phyloP scores from a whole-genome alignment of 352 stramenopile genomes.

The Globisporangium radiosum region DNA sequence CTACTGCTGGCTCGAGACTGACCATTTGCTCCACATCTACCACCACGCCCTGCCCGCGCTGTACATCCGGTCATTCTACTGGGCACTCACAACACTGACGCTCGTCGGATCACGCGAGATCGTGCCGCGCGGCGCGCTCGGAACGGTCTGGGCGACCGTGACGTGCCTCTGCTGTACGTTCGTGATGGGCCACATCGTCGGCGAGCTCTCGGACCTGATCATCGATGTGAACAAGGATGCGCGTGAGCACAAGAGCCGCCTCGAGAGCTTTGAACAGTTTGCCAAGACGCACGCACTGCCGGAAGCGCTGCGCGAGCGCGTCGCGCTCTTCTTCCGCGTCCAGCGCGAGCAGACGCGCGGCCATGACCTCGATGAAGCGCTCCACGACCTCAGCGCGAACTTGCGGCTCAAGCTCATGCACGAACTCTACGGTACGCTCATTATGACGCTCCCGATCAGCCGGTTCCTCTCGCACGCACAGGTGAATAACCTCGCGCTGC shows the following conservation, averaged over 20 bases:
- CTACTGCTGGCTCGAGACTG: slow-evolving; percentile 51
- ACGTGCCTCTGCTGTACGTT: slow-evolving; percentile 68
- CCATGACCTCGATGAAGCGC: slow-evolving; percentile 32
- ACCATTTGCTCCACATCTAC: slow-evolving; percentile 58
- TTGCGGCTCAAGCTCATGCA: slow-evolving; percentile 68
- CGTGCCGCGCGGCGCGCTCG: slow-evolving; percentile 29
- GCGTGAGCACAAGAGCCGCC: slow-evolving; percentile 60
- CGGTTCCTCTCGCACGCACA: slow-evolving; percentile 50
- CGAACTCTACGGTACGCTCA: slow-evolving; percentile 56
- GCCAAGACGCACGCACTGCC: slow-evolving; percentile 53
- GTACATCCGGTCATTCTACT: slow-evolving; percentile 68
- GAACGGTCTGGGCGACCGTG: slow-evolving; percentile 49
- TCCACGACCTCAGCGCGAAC: slow-evolving; percentile 61
- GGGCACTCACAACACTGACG: slow-evolving; percentile 57
- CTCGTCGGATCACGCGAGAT: slow-evolving; percentile 56
- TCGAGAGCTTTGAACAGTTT: slow-evolving; percentile 73
- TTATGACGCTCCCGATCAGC: slow-evolving; percentile 45
- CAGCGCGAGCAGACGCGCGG: slow-evolving; percentile 52
- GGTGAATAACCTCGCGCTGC: slow-evolving; percentile 59
- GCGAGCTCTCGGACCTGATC: slow-evolving; percentile 69
- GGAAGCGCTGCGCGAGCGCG: slow-evolving; percentile 37
- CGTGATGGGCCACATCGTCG: slow-evolving; percentile 68
- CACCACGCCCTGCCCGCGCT: slow-evolving; percentile 37
- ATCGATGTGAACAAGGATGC: slow-evolving; percentile 64
- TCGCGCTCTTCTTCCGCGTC: slow-evolving; percentile 50